phyloP scores from a whole-genome alignment of 108 stramenopile species.

The Nitzschia palea region DNA sequence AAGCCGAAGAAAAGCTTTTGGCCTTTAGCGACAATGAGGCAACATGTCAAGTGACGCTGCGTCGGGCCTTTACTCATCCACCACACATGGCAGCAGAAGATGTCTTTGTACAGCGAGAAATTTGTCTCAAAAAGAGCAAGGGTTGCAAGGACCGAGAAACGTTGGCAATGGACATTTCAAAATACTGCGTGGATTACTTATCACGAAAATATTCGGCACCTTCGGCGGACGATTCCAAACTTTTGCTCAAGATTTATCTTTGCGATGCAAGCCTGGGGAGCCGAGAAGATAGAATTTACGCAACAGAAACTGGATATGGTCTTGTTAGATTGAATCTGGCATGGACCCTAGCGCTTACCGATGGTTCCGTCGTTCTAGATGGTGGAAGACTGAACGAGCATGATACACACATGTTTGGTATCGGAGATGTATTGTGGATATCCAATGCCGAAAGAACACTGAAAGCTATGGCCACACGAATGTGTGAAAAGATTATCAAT shows the following conservation, averaged over 20 bases:
- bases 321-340: neutral
- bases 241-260: neutral
- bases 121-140: neutral
- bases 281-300: neutral
- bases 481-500: slow-evolving; percentile 1
- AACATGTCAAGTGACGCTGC: neutral
- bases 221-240: neutral
- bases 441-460: slow-evolving; percentile 5
- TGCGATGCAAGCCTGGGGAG: neutral
- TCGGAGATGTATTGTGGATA: neutral
- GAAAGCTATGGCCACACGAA: neutral
- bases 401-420: neutral
- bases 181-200: neutral
- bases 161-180: neutral
- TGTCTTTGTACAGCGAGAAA: slow-evolving; percentile 8
- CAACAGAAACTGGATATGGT: slow-evolving; percentile 6
- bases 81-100: slow-evolving; percentile 3
- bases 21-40: neutral
- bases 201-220: neutral
- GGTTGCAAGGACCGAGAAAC: neutral
- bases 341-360: slow-evolving; percentile 1
- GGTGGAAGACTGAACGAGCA: slow-evolving; percentile 1
- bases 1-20: slow-evolving; percentile 8
- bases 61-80: neutral
- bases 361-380: slow-evolving; percentile 5